Evolutionary conservation across 306 rosid species (phyloP).

Genomic region (Vigna hirtella): DNA sequence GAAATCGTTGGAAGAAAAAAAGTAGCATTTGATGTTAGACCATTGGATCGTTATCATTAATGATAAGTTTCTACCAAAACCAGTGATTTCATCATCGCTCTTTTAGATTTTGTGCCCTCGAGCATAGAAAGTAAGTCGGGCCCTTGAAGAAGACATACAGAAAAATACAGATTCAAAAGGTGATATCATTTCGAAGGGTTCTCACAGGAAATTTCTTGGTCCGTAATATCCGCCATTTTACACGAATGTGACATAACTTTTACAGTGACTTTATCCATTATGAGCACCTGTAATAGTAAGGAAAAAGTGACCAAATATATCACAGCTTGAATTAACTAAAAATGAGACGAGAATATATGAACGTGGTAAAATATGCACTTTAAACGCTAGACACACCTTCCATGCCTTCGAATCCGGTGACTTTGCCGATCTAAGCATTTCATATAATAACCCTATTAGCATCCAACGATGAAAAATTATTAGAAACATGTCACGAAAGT

Average conservation of each 20-base stretch:
- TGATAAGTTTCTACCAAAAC: conserved; percentile 16
- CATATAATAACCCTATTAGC: conserved; percentile 67
- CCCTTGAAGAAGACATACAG: conserved; percentile 14
- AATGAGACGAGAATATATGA: conserved; percentile 25
- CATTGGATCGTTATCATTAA: conserved; percentile 1
- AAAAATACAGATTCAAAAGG: not conserved
- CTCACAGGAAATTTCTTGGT: conserved; percentile 97
- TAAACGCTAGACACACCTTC: conserved; percentile 67
- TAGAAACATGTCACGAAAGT: not conserved
- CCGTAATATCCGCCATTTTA: conserved; percentile 97
- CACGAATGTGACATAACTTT: conserved; percentile 97
- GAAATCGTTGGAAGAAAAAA: not conserved
- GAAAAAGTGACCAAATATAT: not conserved
- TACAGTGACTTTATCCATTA: conserved; percentile 94
- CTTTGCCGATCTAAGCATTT: conserved; percentile 90
- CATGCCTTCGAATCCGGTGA: conserved; percentile 82
- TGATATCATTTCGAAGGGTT: conserved; percentile 7
- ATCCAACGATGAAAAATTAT: conserved; percentile 26
- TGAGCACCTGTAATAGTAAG: conserved; percentile 68
- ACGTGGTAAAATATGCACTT: not conserved
- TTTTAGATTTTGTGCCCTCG: not conserved
- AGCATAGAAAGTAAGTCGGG: conserved; percentile 8
- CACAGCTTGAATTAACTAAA: conserved; percentile 5
- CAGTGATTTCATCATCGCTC: not conserved
- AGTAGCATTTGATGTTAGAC: conserved; percentile 10